phyloP scores from a whole-genome alignment of 495 filamentous ascomycete species.

The Amphirosellinia nigrospora region DNA sequence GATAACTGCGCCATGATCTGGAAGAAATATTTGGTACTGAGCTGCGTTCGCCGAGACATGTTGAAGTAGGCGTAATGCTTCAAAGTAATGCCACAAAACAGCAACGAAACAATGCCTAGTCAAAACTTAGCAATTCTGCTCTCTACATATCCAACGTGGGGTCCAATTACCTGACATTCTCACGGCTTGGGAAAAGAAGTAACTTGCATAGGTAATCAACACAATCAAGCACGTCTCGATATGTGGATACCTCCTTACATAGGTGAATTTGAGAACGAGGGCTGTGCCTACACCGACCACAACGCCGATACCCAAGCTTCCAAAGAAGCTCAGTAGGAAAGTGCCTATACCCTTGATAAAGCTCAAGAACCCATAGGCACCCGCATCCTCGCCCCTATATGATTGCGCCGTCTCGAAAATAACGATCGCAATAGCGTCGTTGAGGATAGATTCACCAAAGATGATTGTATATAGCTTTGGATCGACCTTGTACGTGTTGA shows the following conservation, averaged over 20 bases:
- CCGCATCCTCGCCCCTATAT: constrained; percentile 69
- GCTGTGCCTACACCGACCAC: constrained; percentile 86
- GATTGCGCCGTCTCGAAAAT: constrained; percentile 96
- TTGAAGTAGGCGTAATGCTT: constrained; percentile 99
- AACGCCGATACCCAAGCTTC: constrained; percentile 87
- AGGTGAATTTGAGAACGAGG: constrained; percentile 88
- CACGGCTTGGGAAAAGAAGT: constrained; percentile 95
- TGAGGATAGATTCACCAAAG: constrained; percentile 96
- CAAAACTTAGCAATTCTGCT: constrained; percentile 25
- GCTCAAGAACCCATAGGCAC: constrained; percentile 71
- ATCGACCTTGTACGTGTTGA: constrained; percentile 99
- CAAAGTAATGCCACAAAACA: constrained; percentile 97
- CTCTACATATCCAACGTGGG: neutral
- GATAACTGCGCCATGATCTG: constrained; percentile 92
- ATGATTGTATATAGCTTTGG: constrained; percentile 98
- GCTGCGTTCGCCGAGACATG: constrained; percentile 96
- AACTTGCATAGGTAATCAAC: constrained; percentile 91
- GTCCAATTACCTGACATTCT: constrained; percentile 83
- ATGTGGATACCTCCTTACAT: constrained; percentile 87
- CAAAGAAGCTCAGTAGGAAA: constrained; percentile 95
- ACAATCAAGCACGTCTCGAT: constrained; percentile 96
- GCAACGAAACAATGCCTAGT: constrained; percentile 89
- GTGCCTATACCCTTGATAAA: constrained; percentile 90
- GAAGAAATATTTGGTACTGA: constrained; percentile 98
- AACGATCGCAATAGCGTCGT: constrained; percentile 97